Base-by-base conservation (phyloP, 208 protist species). In the Kentomonas sorsogonicus region DNA sequence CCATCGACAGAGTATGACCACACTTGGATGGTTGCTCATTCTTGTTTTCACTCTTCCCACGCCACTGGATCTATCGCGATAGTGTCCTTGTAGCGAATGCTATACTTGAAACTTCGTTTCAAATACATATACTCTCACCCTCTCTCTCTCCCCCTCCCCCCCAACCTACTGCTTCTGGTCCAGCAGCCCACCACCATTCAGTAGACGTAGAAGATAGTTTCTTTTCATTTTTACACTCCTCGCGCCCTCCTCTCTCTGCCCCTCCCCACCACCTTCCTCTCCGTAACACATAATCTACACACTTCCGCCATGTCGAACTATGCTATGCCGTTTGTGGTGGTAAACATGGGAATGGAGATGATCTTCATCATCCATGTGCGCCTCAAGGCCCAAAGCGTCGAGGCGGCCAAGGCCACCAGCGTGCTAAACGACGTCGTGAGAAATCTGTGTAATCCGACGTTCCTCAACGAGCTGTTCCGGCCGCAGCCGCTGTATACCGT, bases 321-420 rank as follows among this genome's bases (percentile, higher is more conserved):
- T 73, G 69, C 66, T 18, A 79, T 95, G 78, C 80, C 86, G 0
- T 95, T 96, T 72, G 62, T 95, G n/a, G 70, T 95, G 10, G 67
- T 96, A 59, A 97, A 97, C 62, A 77, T 90, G 51, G 88, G 89
- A 1, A 78, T 77, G n/a, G 93, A 98, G 72, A 96, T 97, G 91
- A 68, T 97, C 7, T 98, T 92, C 46, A 89, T 98, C 18, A 63
- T 98, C 9, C 44, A 95, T 48, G 79, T 86, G 29, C 85, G 95
- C 6, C 79, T 98, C 25, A 47, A 71, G 0, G 88, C 87, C 1
- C 95, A 98, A 62, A 63, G 69, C 9, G 78, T 97, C 15, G 47
- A 72, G 10, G 10, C 50, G 3, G 70, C 85, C 3, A 92, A 80
- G 53, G 39, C 60, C 9, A 11, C 58, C 11, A 48, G 27, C 3